phyloP scores from a whole-genome alignment of 2,329 filamentous ascomycete genomes.

The Massarina eburnea region DNA sequence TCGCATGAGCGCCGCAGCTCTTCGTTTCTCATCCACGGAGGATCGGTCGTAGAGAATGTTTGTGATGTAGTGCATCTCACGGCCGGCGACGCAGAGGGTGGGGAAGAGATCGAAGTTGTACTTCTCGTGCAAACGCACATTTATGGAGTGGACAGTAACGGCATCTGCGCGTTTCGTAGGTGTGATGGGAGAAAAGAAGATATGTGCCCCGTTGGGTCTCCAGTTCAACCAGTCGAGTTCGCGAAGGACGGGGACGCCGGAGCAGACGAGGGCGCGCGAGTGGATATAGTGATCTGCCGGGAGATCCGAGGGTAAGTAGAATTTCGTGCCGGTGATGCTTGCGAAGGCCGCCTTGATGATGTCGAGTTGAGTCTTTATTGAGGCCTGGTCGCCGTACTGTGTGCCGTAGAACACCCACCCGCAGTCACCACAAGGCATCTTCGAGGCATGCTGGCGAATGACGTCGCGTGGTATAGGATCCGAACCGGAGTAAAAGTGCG shows the following conservation, averaged over 20 bases:
- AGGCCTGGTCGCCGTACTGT: constrained; percentile 36
- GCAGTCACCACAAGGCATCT: constrained; percentile 39
- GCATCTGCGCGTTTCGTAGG: constrained; percentile 53
- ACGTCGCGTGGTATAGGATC: constrained; percentile 18
- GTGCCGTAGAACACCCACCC: constrained; percentile 57
- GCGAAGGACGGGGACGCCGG: constrained; percentile 37
- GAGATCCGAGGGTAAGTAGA: constrained; percentile 41
- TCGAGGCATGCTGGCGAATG: constrained; percentile 14
- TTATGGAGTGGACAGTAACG: constrained; percentile 18
- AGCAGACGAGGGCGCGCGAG: constrained; percentile 39
- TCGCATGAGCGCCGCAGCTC: constrained; percentile 39
- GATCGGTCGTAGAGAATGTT: constrained; percentile 56
- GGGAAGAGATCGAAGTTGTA: constrained; percentile 55
- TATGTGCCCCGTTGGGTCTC: constrained; percentile 55
- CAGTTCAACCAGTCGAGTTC: constrained; percentile 53
- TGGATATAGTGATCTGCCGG: constrained; percentile 39
- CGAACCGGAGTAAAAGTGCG: constrained; percentile 26
- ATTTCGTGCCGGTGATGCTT: constrained; percentile 46
- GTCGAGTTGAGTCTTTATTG: constrained; percentile 34
- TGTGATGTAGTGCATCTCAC: constrained; percentile 60
- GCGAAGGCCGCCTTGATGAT: constrained; percentile 50
- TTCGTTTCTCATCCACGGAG: constrained; percentile 42
- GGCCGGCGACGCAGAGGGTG: constrained; percentile 53
- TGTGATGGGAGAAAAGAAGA: constrained; percentile 57
- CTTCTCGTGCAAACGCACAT: constrained; percentile 19